phyloP scores from a whole-genome alignment of 2,329 filamentous ascomycete species.

The Aspergillus unguis region DNA sequence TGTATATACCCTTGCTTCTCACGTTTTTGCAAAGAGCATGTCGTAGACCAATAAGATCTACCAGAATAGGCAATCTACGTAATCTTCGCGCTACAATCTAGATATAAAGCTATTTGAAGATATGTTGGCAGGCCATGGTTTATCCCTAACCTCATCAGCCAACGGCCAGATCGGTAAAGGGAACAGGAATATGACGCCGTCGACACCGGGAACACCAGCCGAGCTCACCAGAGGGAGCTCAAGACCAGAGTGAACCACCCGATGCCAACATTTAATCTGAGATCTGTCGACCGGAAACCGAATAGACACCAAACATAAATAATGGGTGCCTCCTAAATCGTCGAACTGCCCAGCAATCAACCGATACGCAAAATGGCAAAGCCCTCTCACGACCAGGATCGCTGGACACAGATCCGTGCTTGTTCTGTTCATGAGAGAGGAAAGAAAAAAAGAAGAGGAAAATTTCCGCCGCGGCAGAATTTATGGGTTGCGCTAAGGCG shows the following conservation, averaged over 20 bases:
- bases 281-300: slow-evolving; percentile 93
- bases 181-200: slow-evolving; percentile 84
- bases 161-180: slow-evolving; percentile 79
- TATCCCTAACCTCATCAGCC: slow-evolving; percentile 83
- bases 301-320: slow-evolving; percentile 62
- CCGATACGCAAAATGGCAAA: slow-evolving; percentile 56
- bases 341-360: slow-evolving; percentile 85
- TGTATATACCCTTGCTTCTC: background rate
- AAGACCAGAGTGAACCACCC: slow-evolving; percentile 51
- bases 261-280: slow-evolving; percentile 67
- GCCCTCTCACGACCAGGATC: slow-evolving; percentile 58
- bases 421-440: slow-evolving; percentile 43
- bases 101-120: slow-evolving; percentile 2
- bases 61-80: no score
- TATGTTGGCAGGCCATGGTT: slow-evolving; percentile 80
- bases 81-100: slow-evolving; percentile 1
- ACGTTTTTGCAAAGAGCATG: background rate
- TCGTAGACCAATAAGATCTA: background rate
- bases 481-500: slow-evolving; percentile 29
- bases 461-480: slow-evolving; percentile 26
- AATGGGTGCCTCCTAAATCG: slow-evolving; percentile 75
- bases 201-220: slow-evolving; percentile 53
- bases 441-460: slow-evolving; percentile 38
- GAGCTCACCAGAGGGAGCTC: slow-evolving; percentile 71
- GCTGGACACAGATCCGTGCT: slow-evolving; percentile 79